Conservation (phyloP, 768 basidiomycete species). For the Calocera cornea region DNA sequence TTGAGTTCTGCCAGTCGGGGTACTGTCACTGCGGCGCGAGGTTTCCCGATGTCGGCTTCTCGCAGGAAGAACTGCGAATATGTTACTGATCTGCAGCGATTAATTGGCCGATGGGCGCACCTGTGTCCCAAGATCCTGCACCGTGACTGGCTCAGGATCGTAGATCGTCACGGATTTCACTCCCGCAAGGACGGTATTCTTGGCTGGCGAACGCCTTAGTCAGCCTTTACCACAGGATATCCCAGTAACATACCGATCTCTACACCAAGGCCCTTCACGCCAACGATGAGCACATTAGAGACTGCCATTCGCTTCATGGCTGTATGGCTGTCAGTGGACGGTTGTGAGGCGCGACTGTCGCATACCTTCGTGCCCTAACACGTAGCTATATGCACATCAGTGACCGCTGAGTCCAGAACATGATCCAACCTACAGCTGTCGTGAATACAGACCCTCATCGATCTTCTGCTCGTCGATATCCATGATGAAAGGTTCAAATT, state of each 20-base stretch:
- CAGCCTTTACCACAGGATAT: conserved; percentile 3
- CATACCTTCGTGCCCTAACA: conserved; percentile 89
- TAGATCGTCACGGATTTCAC: conserved; percentile 94
- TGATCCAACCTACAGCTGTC: conserved; percentile 58
- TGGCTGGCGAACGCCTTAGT: conserved; percentile 40
- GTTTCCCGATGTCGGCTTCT: conserved; percentile 70
- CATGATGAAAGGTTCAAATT: conserved; percentile 7
- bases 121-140: conserved; percentile 90
- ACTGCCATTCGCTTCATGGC: conserved; percentile 99
- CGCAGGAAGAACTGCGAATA: conserved; percentile 78
- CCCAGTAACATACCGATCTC: conserved; percentile 63
- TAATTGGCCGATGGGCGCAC: conserved; percentile 28
- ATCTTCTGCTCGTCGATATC: conserved; percentile 30
- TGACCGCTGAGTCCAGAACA: conserved; percentile 3
- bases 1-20: conserved; percentile 91
- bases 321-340: conserved; percentile 27
- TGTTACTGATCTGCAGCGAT: not conserved
- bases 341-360: not conserved
- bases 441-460: conserved; percentile 87
- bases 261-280: conserved; percentile 80
- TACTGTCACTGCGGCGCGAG: conserved; percentile 71
- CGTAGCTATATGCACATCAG: conserved; percentile 45
- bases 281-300: conserved; percentile 88
- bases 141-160: conserved; percentile 75
- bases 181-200: conserved; percentile 88